Conservation (phyloP, 495 filamentous ascomycete genomes). For the Cercophora scortea region DNA sequence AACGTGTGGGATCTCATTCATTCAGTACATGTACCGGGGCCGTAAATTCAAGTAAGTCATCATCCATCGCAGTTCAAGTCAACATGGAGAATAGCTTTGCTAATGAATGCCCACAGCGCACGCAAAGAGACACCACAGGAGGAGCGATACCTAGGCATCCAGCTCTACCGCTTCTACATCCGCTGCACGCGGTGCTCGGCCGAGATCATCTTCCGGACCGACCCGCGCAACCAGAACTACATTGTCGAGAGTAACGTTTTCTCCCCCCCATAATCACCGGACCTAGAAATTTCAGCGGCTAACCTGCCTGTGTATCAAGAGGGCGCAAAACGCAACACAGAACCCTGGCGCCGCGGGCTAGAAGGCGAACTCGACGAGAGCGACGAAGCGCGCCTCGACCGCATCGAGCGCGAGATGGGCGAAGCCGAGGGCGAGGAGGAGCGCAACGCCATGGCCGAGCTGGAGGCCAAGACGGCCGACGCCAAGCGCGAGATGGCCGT, state of each 20-base stretch:
- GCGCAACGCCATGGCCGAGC: constrained; percentile 79
- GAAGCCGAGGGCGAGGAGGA: constrained; percentile 57
- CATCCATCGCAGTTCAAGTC: too few relatives aligned
- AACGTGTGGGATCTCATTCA: not conserved
- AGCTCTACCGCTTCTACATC: constrained; percentile 93
- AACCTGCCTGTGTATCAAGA: too few relatives aligned
- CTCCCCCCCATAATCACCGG: too few relatives aligned
- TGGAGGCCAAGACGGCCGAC: constrained; percentile 82
- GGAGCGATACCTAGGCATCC: constrained; percentile 82
- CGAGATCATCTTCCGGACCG: constrained; percentile 92
- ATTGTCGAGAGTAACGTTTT: constrained; percentile 28
- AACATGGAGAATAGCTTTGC: too few relatives aligned
- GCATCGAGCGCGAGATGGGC: constrained; percentile 64
- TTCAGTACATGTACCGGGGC: constrained; percentile 81
- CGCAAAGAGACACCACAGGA: constrained; percentile 82
- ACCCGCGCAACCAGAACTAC: constrained; percentile 94
- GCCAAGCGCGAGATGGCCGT: constrained; percentile 97
- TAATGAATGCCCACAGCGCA: constrained; percentile 32
- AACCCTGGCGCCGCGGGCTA: constrained; percentile 71
- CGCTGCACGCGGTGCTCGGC: constrained; percentile 81
- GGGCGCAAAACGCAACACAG: constrained; percentile 88
- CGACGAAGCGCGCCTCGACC: constrained; percentile 79
- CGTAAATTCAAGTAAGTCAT: constrained; percentile 71
- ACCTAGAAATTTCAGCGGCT: too few relatives aligned
- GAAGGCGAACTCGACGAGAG: constrained; percentile 53